Conservation (phyloP, 371 early-diverging fungal species). For the Syncephalis plumigaleata region DNA sequence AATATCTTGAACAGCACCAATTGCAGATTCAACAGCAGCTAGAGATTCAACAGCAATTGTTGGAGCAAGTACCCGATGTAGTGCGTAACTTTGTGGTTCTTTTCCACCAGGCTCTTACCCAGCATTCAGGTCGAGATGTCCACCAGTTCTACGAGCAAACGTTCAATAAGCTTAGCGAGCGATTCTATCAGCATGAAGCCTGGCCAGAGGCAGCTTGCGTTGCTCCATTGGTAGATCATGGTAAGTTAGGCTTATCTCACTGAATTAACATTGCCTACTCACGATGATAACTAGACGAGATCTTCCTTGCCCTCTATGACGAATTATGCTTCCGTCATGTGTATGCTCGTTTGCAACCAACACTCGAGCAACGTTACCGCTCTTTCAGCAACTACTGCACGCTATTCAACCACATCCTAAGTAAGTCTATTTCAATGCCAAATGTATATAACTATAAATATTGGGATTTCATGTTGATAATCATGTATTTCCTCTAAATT, state of each 20-base stretch:
- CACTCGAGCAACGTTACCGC: constrained; percentile 74
- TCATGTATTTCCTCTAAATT: too few relatives aligned
- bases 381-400: constrained; percentile 92
- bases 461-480: too few relatives aligned
- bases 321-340: constrained; percentile 93
- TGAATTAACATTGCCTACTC: not conserved
- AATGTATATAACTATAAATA: too few relatives aligned
- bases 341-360: constrained; percentile 75
- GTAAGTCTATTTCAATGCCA: too few relatives aligned
- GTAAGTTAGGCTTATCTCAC: constrained; percentile 18
- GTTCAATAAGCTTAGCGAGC: constrained; percentile 83
- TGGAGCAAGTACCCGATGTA: constrained; percentile 55
- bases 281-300: constrained; percentile 32
- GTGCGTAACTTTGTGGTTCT: constrained; percentile 69
- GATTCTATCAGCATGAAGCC: constrained; percentile 69
- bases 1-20: not conserved
- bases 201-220: constrained; percentile 88
- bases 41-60: constrained; percentile 20
- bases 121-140: constrained; percentile 69
- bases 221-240: constrained; percentile 53
- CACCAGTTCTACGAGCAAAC: constrained; percentile 76
- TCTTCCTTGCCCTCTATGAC: constrained; percentile 84
- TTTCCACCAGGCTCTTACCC: constrained; percentile 60
- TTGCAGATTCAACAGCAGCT: constrained; percentile 12
- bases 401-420: constrained; percentile 87